Conservation (phyloP, 2,329 filamentous ascomycete species). For the Phyllosticta citriasiana region DNA sequence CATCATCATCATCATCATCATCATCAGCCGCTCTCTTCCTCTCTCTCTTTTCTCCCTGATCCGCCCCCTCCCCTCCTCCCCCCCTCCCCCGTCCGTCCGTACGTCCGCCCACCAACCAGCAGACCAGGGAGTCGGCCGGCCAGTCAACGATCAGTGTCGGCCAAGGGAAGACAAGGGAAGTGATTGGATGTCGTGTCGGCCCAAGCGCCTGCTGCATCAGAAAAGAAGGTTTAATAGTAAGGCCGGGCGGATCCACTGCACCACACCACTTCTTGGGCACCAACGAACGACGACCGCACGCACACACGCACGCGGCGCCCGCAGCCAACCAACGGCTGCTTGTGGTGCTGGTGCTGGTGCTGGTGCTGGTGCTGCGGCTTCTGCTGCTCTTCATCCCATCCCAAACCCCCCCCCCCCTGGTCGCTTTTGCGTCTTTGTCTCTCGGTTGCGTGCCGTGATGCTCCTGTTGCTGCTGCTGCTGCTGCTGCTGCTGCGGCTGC, state of each 20-base stretch:
- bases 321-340: too few relatives aligned
- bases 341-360: too few relatives aligned
- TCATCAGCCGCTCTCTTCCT: neutral
- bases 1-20: too few relatives aligned
- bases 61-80: neutral
- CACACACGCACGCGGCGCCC: neutral
- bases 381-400: neutral
- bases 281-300: neutral
- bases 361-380: too few relatives aligned
- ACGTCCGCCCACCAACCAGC: neutral
- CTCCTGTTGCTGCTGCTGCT: too few relatives aligned
- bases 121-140: neutral
- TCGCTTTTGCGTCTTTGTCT: neutral
- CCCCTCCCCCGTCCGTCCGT: neutral
- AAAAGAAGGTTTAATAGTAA: neutral
- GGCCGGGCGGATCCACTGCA: neutral
- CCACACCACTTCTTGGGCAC: neutral
- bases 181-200: neutral
- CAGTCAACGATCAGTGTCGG: neutral
- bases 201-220: neutral
- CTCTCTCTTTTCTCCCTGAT: neutral
- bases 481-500: too few relatives aligned
- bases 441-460: neutral
- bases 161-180: neutral
- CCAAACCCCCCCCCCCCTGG: neutral